Conservation (phyloP, 2,329 filamentous ascomycete species). For the Stemphylium vesicarium region DNA sequence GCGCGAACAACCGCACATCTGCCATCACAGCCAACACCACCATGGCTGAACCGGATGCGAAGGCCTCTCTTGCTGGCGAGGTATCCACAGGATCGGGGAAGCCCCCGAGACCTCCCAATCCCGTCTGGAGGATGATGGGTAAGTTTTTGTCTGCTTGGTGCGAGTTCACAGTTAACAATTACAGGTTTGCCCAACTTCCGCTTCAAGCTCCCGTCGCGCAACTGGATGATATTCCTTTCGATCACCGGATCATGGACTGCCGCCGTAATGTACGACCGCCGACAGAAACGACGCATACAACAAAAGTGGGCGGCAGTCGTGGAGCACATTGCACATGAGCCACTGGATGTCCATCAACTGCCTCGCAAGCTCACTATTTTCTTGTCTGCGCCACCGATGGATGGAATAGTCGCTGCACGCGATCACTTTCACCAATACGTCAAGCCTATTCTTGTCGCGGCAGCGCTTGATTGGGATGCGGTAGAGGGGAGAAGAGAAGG, state of each 20-base stretch:
- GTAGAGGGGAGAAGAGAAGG: slow-evolving; percentile 90
- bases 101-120: slow-evolving; percentile 44
- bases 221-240: slow-evolving; percentile 95
- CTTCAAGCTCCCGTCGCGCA: slow-evolving; percentile 86
- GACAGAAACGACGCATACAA: slow-evolving; percentile 84
- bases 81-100: slow-evolving; percentile 32
- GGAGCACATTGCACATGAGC: slow-evolving; percentile 79
- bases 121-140: slow-evolving; percentile 51
- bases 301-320: slow-evolving; percentile 87
- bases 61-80: slow-evolving; percentile 32
- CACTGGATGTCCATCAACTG: slow-evolving; percentile 73
- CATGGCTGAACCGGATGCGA: slow-evolving; percentile 44
- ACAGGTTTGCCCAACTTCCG: slow-evolving; percentile 82
- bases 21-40: slow-evolving; percentile 22
- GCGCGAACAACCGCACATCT: slow-evolving; percentile 18
- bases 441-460: slow-evolving; percentile 88
- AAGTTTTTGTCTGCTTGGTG: slow-evolving; percentile 9
- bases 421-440: slow-evolving; percentile 97
- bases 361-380: slow-evolving; percentile 86
- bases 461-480: slow-evolving; percentile 94
- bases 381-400: slow-evolving; percentile 83
- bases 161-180: slow-evolving; percentile 15
- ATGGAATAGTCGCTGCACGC: slow-evolving; percentile 82
- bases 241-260: slow-evolving; percentile 78
- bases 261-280: slow-evolving; percentile 88